Base-by-base conservation (phyloP, 768 basidiomycete species). In the Termitomyces sp. region DNA sequence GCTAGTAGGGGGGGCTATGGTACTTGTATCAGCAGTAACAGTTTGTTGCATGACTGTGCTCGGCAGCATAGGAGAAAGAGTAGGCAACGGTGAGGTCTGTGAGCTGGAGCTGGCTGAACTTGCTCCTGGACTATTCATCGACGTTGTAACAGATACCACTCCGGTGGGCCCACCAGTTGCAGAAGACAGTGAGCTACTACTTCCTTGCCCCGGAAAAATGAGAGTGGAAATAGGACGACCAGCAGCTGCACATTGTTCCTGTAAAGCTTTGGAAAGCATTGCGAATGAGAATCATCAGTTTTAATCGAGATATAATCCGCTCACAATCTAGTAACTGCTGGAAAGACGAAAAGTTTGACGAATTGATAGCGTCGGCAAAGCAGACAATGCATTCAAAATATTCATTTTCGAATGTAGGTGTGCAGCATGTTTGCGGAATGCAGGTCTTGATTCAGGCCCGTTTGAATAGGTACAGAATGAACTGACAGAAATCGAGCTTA, bases 311-410 rank as follows among this genome's bases (percentile, higher is more conserved):
- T 24, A 55, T 55, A 27, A 12, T 11, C 20, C 54, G 7, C 62
- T 45, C 36, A 70, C 69, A 52, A 34, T 67, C 61, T 30, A 70
- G 53, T 24, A 58, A 2, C 15, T 2, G 2, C 37, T 39, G 37
- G 30, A 6, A n/a, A 39, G 18, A 6, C 11, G 37, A 78, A 50
- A 62, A 79, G 56, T 74, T 66, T n/a, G 68, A 65, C 5, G 61
- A 49, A 46, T 70, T 56, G 33, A 66, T 31, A 2, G 71, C 67
- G 18, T 45, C 47, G 12, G 48, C 61, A 70, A 75, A 58, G 57
- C 81, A 82, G 4, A 66, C 34, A 62, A 78, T 67, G 60, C 81
- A 82, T 52, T 73, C 65, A 66, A 72, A 79, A 63, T 78, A 81
- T 4, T 60, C 56, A 0, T 60, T 68, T 58, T 76, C 73, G 56